Base-by-base conservation (phyloP, 2,329 filamentous ascomycete species). In the Huntiella moniliformis region DNA sequence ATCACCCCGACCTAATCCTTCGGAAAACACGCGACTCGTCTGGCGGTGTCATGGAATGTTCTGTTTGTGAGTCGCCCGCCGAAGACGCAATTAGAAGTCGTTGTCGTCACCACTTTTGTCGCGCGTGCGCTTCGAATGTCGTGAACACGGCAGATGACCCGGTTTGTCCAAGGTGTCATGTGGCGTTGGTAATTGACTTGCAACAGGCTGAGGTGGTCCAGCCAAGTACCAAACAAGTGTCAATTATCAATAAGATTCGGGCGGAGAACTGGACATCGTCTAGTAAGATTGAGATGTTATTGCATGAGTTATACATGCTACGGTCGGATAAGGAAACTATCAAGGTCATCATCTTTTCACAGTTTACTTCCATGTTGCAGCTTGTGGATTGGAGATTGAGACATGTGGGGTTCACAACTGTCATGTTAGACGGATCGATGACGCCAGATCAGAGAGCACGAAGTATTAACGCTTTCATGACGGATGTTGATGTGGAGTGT, bases 221-320 rank as follows among this genome's bases (percentile, higher is more conserved):
- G 51, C 82, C 88, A 59, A 77, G 94, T 50, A 95, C 94, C 71
- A 50, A 50, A 17, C 95, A 95, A 63, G 87, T 78, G 11, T 94
- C 86, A 1, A 98, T 98, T 60, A 92, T 96, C 68, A 96, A 96
- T 60, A 82, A 91, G 46, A 96, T 98, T 64, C 85, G 88, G 62
- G 95, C 96, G 87, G 84, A 93, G 59, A 83, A 96, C 56, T 98
- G 91, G 91, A 94, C 86, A 0, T 94, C 85, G 0, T 95, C 86
- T 1, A 95, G 87, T 51, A 98, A 98, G 66, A 98, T 98, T 53
- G 91, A 98, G 64, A 78, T 93, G 59, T 74, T 98, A 4, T 81
- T 96, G 7, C 92, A 95, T 57, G 86, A 96, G 57, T 72, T 98
- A 2, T 91, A 93, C 67, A 82, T 83, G 60, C 72, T 96, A 35